Base-by-base conservation (phyloP, 495 filamentous ascomycete species). In the Oidiodendron maius region DNA sequence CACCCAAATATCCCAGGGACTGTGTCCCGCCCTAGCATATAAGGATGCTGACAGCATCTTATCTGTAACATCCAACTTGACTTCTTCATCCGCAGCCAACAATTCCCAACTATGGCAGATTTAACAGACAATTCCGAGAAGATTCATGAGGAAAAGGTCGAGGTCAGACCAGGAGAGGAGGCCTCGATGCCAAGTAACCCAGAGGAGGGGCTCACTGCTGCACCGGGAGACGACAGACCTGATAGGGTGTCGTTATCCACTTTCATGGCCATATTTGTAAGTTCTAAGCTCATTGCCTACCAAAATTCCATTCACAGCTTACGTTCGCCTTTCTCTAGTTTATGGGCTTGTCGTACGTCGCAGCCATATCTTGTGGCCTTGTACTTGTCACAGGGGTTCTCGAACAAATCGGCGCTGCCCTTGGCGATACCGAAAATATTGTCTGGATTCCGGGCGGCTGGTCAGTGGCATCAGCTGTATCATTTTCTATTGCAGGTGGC, bases 381-480 rank as follows among this genome's bases (percentile, higher is more conserved):
- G 22, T 57, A 2, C 50, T 57, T 17, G 24, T 38, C 3, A 39
- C 44, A 3, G 49, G 37, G 8, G 52, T 57, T 38, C 44, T 57
- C 4, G 40, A 16, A 9, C 53, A 52, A 30, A 57, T 57, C 24
- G 54, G 54, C 13, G 16, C 15, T 4, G 25, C 21, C 6, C 45
- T 53, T 21, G 45, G 45, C 1, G 50, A 50, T 36, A 53, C 40
- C 1, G 40, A n/a, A 2, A 57, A 61, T 44, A 57, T 61, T 16
- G 44, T 48, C 15, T 67, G 64, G 64, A 53, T 67, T 36, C 46
- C 62, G 16, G 53, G 58, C 18, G 46, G 48, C n/a, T 64, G 60
- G 46, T 54, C 46, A 1, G 35, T 62, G 10, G 37, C 50, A 9
- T 53, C 53, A 4, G 48, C 64, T 12, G 53, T 65, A 13, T 47